Evolutionary conservation across 148 eudicot species (phyloP), one percentile per base, ranked within the genome.

Genomic region (Vaccinium macrocarpon): DNA sequence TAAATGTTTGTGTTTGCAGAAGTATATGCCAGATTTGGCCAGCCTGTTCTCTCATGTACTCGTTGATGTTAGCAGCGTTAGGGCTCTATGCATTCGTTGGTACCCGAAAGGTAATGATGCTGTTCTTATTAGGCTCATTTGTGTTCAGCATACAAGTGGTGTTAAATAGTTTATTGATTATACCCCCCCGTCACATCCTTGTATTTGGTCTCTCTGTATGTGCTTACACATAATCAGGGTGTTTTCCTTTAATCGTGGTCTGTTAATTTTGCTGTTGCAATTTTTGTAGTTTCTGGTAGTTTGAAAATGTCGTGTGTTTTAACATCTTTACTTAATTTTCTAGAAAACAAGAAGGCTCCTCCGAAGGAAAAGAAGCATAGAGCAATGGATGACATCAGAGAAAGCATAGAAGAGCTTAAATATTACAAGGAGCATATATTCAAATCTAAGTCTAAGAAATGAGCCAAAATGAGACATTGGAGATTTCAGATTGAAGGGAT

Each of bases 21-120:
- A 92, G 83, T 97, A 93, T 88, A 97, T 97, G 99, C 99, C 99
- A 15, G 91, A 91, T 27, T 90, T 97, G 91, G 99, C 99, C 46
- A 86, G 89, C 66, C 88, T 97, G 18, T 92, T 97, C 90, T 83
- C 92, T 79, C 99, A 95, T 88, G 93, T 95, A 27, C 87, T 97
- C 13, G 97, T 95, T 48, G 99, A 97, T 81, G 98, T 97, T 78
- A 97, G 99, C 92, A 95, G 98, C 55, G 84, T 97, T 68, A 97
- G 90, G 86, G 94, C 98, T 38, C 86, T 93, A 46, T 93, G 98
- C 88, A 29, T 88, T 76, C 96, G 97, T 38, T 97, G 99, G 99
- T 93, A 87, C 89, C 99, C 97, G 71, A 91, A 27, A 93, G 99
- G 99, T 96, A 86, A 84, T n/a, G 9, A 10, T 75, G 64, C 50